Evolutionary conservation across 306 rosid genomes (phyloP), one percentile per base, ranked within the genome.

Genomic region (Lagenaria siceraria): DNA sequence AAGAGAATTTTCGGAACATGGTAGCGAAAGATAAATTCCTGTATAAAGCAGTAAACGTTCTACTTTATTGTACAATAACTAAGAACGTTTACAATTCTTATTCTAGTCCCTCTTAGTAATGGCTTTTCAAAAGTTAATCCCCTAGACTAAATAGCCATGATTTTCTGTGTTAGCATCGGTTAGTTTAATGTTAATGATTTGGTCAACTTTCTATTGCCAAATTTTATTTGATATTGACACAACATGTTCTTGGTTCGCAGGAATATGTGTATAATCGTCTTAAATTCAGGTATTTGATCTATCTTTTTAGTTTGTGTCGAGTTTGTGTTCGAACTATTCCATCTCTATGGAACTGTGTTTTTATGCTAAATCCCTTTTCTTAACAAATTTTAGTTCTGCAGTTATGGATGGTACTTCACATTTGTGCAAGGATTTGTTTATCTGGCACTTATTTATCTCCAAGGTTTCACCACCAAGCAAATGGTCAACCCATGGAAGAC

Each of bases 371-470:
- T 7, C 42, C 42, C 11, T 24, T 43, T 62, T 58, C n/a, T 52
- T 35, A 22, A 48, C 33, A 2, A 48, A 36, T 19, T 59, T 54
- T 53, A 54, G 52, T 49, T 29, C 19, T 81, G 60, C 87, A 89
- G 93, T 81, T 89, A 74, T 65, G 93, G 93, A 19, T 89, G 93
- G 93, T 87, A 89, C 75, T 87, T 89, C 82, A 89, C 93, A 29
- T 87, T 89, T 81, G 88, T 87, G 58, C 93, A 89, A 85, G 90
- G 93, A 66, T 83, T 88, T 81, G 92, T 88, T 59, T 86, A 86
- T 74, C 76, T 88, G 1, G 53, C 66, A 11, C 88, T 88, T 21
- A 84, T 88, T 64, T 78, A 79, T 79, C 76, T 84, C 11, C 90
- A 88, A 82, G 92, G 88, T 25, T 86, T 88, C 83, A 81, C 88